phyloP scores from a whole-genome alignment of 2,329 filamentous ascomycete species.

The Sporothrix mexicana region DNA sequence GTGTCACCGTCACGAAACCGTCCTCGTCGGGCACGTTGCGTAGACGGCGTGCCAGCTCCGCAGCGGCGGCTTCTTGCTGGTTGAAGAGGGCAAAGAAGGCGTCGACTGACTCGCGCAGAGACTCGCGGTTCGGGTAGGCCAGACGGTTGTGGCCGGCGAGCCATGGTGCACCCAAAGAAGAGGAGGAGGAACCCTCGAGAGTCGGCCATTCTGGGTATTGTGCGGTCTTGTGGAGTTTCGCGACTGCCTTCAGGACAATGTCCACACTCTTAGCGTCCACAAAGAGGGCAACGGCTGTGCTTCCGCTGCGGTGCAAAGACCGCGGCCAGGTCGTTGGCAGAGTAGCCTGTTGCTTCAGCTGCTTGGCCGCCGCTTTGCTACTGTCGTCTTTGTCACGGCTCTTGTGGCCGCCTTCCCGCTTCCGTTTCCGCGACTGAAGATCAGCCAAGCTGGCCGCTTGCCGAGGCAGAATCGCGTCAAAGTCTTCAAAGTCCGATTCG shows the following conservation, averaged over 20 bases:
- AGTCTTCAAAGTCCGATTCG: slow-evolving; percentile 13
- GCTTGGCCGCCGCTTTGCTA: slow-evolving; percentile 36
- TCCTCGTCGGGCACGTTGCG: slow-evolving; percentile 89
- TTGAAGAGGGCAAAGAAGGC: slow-evolving; percentile 86
- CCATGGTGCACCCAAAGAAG: slow-evolving; percentile 60
- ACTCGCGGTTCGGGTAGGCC: slow-evolving; percentile 69
- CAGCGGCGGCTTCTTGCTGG: slow-evolving; percentile 69
- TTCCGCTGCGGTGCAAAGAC: slow-evolving; percentile 72
- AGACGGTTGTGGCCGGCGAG: slow-evolving; percentile 71
- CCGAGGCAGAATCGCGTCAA: slow-evolving; percentile 50
- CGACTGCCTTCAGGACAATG: slow-evolving; percentile 74
- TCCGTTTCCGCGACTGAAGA: slow-evolving; percentile 57
- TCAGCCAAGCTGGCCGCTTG: slow-evolving; percentile 49
- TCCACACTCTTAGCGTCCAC: slow-evolving; percentile 82
- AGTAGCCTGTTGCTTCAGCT: slow-evolving; percentile 22
- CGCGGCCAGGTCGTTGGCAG: slow-evolving; percentile 77
- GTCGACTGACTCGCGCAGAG: slow-evolving; percentile 77
- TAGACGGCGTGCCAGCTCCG: slow-evolving; percentile 65
- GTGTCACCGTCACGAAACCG: slow-evolving; percentile 90
- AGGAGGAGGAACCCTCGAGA: slow-evolving; percentile 30
- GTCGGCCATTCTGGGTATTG: slow-evolving; percentile 28
- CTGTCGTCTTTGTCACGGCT: neutral
- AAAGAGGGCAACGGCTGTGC: slow-evolving; percentile 80
- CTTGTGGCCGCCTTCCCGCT: slow-evolving; percentile 46
- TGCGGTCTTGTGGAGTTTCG: slow-evolving; percentile 65